Percentiles rank a stretch among this genome's conserved stretches.
Conservation (phyloP, 108 stramenopile species). For the Epithemia pelagica region DNA sequence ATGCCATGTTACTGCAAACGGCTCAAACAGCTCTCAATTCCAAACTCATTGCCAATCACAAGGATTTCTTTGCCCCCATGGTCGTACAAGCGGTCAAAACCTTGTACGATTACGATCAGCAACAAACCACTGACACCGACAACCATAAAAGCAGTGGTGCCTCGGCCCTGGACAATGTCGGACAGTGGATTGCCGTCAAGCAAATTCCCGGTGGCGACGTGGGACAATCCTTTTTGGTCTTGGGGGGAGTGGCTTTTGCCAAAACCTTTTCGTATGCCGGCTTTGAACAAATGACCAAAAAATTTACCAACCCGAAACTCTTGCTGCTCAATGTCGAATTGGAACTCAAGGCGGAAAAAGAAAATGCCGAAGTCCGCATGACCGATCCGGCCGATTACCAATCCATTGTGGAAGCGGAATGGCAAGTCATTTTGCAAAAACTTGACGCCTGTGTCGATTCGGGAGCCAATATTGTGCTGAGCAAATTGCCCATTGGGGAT, state of each 20-base stretch:
- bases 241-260: conserved; percentile 96
- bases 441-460: conserved; percentile 85
- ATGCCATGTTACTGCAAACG: conserved; percentile 90
- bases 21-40: conserved; percentile 97
- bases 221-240: conserved; percentile 91
- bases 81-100: conserved; percentile 90
- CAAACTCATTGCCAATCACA: conserved; percentile 94
- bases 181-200: conserved; percentile 90
- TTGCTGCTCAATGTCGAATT: conserved; percentile 96
- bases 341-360: conserved; percentile 98
- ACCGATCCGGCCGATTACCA: conserved; percentile 95
- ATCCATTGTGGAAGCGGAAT: conserved; percentile 98
- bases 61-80: conserved; percentile 98
- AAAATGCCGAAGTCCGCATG: conserved; percentile 98
- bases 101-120: conserved; percentile 23
- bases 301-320: conserved; percentile 84
- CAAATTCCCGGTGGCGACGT: conserved; percentile 95
- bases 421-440: conserved; percentile 99
- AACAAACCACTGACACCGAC: background rate
- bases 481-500: conserved; percentile 97
- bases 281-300: conserved; percentile 99
- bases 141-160: conserved; percentile 7
- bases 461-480: conserved; percentile 96
- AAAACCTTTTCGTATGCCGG: conserved; percentile 99
- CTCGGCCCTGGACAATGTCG: conserved; percentile 66